These are phyloP conservation scores for Clarireedia paspali DNA, from an alignment of 2,329 filamentous ascomycete species.

Conservation along the genomic window DNA sequence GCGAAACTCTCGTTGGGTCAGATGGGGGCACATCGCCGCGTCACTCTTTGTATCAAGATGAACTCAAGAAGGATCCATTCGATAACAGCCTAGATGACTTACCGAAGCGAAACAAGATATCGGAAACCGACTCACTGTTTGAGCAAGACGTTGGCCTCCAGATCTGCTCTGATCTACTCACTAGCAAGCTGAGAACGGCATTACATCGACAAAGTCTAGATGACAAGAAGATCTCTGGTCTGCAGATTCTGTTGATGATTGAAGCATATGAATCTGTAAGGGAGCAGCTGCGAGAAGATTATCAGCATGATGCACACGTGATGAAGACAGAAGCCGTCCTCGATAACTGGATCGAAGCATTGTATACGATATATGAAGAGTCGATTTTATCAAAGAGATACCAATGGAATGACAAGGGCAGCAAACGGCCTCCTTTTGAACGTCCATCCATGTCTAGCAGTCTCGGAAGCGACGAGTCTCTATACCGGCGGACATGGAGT, in stretches of 20 bases:
- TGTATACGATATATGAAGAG: conserved; percentile 25
- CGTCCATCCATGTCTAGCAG: too few species aligned
- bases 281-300: conserved; percentile 11
- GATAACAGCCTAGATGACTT: neutral
- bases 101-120: neutral
- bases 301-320: conserved; percentile 14
- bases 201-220: conserved; percentile 17
- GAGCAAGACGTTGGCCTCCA: conserved; percentile 20
- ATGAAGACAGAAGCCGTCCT: conserved; percentile 17
- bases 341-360: conserved; percentile 24
- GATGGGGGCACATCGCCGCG: conserved; percentile 8
- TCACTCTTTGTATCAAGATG: neutral
- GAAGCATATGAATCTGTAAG: conserved; percentile 26
- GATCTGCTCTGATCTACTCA: conserved; percentile 25
- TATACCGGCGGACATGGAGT: neutral
- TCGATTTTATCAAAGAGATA: neutral
- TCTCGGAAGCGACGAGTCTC: too few species aligned
- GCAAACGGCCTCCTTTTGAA: too few species aligned
- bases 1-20: conserved; percentile 13
- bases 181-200: conserved; percentile 20
- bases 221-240: conserved; percentile 18
- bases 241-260: conserved; percentile 28
- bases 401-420: neutral
- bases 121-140: neutral
- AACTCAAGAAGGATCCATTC: neutral